Conservation (phyloP, 2,329 filamentous ascomycete genomes). For the Scytalidium lignicola region DNA sequence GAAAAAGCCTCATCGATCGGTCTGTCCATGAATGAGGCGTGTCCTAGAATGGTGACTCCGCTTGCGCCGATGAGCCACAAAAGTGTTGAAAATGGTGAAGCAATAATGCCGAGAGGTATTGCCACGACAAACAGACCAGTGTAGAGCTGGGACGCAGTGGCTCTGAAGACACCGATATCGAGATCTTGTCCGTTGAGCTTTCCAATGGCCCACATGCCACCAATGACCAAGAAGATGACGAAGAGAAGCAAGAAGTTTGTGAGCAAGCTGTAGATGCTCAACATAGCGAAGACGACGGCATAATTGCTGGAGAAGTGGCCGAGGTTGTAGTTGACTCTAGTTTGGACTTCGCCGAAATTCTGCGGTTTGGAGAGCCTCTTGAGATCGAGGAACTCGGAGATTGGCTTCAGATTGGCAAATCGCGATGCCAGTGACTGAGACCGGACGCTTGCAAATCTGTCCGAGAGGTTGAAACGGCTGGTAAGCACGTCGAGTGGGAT, state of each 20-base stretch:
- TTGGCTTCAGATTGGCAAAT: slow-evolving; percentile 86
- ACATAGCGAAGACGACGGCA: slow-evolving; percentile 86
- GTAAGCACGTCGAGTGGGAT: slow-evolving; percentile 90
- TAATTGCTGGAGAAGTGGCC: slow-evolving; percentile 99
- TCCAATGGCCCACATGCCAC: slow-evolving; percentile 86
- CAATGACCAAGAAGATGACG: slow-evolving; percentile 82
- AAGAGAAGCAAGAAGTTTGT: slow-evolving; percentile 85
- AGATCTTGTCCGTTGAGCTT: slow-evolving; percentile 86
- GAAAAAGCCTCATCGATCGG: slow-evolving; percentile 99
- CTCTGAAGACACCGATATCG: slow-evolving; percentile 74
- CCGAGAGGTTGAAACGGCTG: slow-evolving; percentile 79
- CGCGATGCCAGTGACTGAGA: slow-evolving; percentile 72
- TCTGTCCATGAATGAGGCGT: slow-evolving; percentile 95
- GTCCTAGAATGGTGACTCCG: slow-evolving; percentile 88
- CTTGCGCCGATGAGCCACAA: slow-evolving; percentile 96
- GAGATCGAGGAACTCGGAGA: slow-evolving; percentile 92
- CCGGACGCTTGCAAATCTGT: slow-evolving; percentile 80
- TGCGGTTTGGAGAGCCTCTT: slow-evolving; percentile 92
- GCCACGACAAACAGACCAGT: slow-evolving; percentile 78
- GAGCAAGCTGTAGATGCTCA: slow-evolving; percentile 90
- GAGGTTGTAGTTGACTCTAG: slow-evolving; percentile 93
- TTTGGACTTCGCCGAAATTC: slow-evolving; percentile 87
- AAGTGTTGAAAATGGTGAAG: slow-evolving; percentile 77
- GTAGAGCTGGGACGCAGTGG: slow-evolving; percentile 90
- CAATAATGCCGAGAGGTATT: slow-evolving; percentile 78